Evolutionary conservation across 1,284 basidiomycete species (phyloP), one percentile per base, ranked within the genome.

Genomic region (Ceratobasidium sp.): DNA sequence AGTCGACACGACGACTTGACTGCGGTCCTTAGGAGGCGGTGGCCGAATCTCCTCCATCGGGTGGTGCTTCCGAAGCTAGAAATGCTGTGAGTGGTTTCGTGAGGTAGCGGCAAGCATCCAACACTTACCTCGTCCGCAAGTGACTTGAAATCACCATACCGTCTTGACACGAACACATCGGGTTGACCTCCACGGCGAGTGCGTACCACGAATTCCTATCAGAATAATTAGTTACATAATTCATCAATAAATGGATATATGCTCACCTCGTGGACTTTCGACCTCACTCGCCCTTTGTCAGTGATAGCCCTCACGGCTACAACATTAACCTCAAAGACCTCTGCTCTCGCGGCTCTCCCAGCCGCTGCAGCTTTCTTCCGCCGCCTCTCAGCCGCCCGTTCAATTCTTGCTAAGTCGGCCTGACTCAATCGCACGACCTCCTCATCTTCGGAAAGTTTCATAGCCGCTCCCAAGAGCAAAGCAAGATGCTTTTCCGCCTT

Each of bases 121-220:
- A 24, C 4, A 83, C 88, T 54, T 77, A 93, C 95, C 85, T 97
- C 94, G 71, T 91, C 88, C 0, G 92, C 90, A 22, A 98, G 87
- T 2, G 95, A 92, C 79, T 87, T 91, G 82, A 99, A 99, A 81
- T 99, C 97, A 17, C 97, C 97, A 81, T 99, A 97, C 77, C 98
- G 87, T 75, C 98, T 88, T 0, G 95, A 94, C 1, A 99, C 97
- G 81, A 90, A 96, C 4, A 95, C 88, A 78, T 98, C 96, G 1
- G 86, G 86, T 76, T 88, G 87, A 14, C 89, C 87, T 2, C 90
- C 87, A 44, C 95, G 87, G 15, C 91, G 88, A 0, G 97, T 99
- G 36, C 95, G 90, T 45, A 99, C 91, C 79, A 99, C 90, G 82
- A 99, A 99, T 86, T 99, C 97, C 93, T 96, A 79, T 19, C 56